Evolutionary conservation across 768 basidiomycete genomes (phyloP).

Genomic region (Lentinula boryana): DNA sequence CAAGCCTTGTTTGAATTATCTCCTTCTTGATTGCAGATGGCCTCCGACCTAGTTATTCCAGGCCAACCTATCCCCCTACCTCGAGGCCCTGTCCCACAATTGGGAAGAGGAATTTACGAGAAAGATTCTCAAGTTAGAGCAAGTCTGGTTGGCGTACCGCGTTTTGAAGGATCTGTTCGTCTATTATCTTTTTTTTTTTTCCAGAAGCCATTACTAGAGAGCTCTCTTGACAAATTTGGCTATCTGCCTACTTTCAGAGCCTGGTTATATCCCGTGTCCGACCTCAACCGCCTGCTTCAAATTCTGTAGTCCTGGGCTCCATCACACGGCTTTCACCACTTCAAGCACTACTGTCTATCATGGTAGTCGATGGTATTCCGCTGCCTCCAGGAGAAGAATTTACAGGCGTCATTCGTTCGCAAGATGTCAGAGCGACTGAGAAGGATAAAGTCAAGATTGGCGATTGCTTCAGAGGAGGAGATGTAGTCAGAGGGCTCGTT

Average conservation of each 20-base stretch:
- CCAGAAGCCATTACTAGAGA: conserved; percentile 14
- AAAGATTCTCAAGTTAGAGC: conserved; percentile 62
- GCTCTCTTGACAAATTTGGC: conserved; percentile 13
- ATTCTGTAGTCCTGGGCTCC: conserved; percentile 75
- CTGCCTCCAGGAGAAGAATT: conserved; percentile 84
- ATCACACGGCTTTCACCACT: conserved; percentile 78
- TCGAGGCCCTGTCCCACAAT: conserved; percentile 45
- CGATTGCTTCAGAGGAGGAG: conserved; percentile 88
- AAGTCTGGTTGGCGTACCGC: conserved; percentile 62
- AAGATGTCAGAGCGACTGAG: conserved; percentile 87
- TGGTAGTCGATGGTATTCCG: conserved; percentile 82
- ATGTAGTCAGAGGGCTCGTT: conserved; percentile 82
- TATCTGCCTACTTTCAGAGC: conserved; percentile 33
- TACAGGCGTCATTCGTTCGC: conserved; percentile 78
- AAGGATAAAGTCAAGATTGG: conserved; percentile 86
- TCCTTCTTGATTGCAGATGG: not conserved
- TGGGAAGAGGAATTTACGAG: conserved; percentile 63
- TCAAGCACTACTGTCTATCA: conserved; percentile 79
- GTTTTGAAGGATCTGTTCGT: conserved; percentile 64
- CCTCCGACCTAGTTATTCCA: conserved; percentile 43
- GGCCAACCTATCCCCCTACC: conserved; percentile 70
- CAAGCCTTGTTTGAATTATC: too few species aligned
- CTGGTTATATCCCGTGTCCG: conserved; percentile 60
- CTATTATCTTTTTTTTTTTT: conserved; percentile 17
- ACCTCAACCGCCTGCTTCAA: conserved; percentile 67